Base-by-base conservation (phyloP, 306 rosid species). In the Cicer bijugum region DNA sequence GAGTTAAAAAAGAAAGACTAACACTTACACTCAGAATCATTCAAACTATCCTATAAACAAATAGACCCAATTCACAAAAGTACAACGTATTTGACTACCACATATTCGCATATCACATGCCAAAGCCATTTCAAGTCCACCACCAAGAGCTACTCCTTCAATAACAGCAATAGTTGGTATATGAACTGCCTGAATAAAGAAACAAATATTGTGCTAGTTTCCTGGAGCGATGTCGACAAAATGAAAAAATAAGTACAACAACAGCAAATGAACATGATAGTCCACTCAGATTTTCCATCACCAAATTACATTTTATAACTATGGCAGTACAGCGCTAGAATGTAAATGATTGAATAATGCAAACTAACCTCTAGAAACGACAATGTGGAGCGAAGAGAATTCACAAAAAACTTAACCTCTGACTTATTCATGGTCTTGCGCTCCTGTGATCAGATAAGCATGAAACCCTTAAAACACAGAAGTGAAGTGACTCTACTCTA, bases 81-180 rank as follows among this genome's bases (percentile, higher is more conserved):
- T 51, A 42, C 17, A 60, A 20, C 55, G 40, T 28, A 43, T 59
- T 57, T 71, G 77, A 76, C 64, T 79, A 94, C 98, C 98, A 86
- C 97, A 94, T 79, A 94, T 89, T 75, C 98, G 89, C 74, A 94
- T 79, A 87, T 94, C 98, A 73, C 98, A 94, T 15, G 98, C 90
- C 63, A 94, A 72, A 82, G 96, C 97, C 90, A 94, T 83, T 87
- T 91, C 97, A 82, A 94, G 92, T 80, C 98, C 98, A 82, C 98
- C 97, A 50, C 98, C 98, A 74, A 91, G 77, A 23, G 98, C 96
- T 17, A 84, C 96, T 74, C 98, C 98, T 84, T 94, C 98, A 77
- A 94, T 85, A 73, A 85, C 90, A 43, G 97, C 97, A 73, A 94
- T 85, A 74, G 92, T 88, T 67, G 98, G 98, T 60, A 94, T 63